phyloP scores from a whole-genome alignment of 495 filamentous ascomycete genomes.

The Penicillium chermesinum region DNA sequence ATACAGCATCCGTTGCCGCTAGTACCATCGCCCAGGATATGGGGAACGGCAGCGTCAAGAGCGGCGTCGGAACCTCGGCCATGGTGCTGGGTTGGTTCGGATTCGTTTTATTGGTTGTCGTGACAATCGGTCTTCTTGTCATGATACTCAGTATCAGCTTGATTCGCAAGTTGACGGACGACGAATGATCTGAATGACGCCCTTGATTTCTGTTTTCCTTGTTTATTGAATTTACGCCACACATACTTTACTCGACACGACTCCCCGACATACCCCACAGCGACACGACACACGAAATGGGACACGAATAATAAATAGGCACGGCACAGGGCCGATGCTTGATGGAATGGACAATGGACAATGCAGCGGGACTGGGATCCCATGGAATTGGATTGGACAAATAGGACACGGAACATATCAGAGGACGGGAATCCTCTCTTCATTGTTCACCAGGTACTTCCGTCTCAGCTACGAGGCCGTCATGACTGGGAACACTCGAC shows the following conservation, averaged over 20 bases:
- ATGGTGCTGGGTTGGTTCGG: slow-evolving; percentile 98
- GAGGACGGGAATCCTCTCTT: slow-evolving; percentile 14
- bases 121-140: slow-evolving; percentile 87
- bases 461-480: too few species aligned
- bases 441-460: background rate
- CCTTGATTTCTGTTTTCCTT: slow-evolving; percentile 1
- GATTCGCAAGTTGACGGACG: slow-evolving; percentile 52
- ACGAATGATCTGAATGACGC: slow-evolving; percentile 25
- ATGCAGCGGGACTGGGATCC: slow-evolving; percentile 6
- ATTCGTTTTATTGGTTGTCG: slow-evolving; percentile 84
- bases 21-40: slow-evolving; percentile 89
- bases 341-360: slow-evolving; percentile 14
- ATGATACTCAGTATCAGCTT: slow-evolving; percentile 91
- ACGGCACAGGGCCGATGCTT: slow-evolving; percentile 9
- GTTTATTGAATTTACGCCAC: slow-evolving; percentile 16
- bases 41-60: slow-evolving; percentile 86
- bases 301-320: slow-evolving; percentile 33
- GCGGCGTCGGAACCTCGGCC: slow-evolving; percentile 82
- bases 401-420: slow-evolving; percentile 19
- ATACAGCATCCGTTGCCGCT: slow-evolving; percentile 91
- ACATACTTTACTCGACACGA: slow-evolving; percentile 11
- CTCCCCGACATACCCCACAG: slow-evolving; percentile 17
- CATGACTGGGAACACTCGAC: too few species aligned
- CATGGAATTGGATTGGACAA: slow-evolving; percentile 18
- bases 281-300: slow-evolving; percentile 27